Conservation (phyloP, 768 basidiomycete genomes). For the Mycena latifolia region DNA sequence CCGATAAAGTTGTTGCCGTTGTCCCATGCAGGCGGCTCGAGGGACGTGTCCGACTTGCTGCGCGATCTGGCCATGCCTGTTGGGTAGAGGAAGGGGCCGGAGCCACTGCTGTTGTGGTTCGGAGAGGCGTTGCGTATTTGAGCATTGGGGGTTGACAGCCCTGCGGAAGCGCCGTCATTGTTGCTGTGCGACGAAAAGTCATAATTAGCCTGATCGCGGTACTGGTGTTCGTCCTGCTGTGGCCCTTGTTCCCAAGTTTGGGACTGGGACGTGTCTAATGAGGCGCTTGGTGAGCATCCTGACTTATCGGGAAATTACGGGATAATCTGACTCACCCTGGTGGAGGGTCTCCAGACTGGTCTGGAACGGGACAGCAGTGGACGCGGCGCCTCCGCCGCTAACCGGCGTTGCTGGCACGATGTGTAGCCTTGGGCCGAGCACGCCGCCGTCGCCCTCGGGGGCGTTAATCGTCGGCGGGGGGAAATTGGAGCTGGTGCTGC, state of each 20-base stretch:
- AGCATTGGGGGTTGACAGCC: constrained; percentile 24
- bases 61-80: constrained; percentile 58
- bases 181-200: constrained; percentile 14
- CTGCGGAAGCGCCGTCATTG: not conserved
- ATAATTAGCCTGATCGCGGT: constrained; percentile 20
- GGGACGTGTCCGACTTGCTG: constrained; percentile 72
- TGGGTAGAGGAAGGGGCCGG: constrained; percentile 46
- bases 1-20: constrained; percentile 45
- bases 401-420: constrained; percentile 90
- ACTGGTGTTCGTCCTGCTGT: constrained; percentile 25
- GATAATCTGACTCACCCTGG: constrained; percentile 58
- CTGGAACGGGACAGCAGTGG: constrained; percentile 65
- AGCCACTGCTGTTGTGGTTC: constrained; percentile 12
- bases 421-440: constrained; percentile 73
- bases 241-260: constrained; percentile 16
- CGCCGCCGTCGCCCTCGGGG: constrained; percentile 66
- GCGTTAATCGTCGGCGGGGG: constrained; percentile 54
- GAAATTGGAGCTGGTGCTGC: constrained; percentile 4
- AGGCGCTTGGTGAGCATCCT: not conserved
- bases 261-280: constrained; percentile 16
- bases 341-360: constrained; percentile 61
- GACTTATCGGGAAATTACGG: constrained; percentile 5
- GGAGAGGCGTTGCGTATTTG: constrained; percentile 12
- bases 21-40: constrained; percentile 69
- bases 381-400: constrained; percentile 66